Evolutionary conservation across 768 basidiomycete genomes (phyloP), one percentile per base, ranked within the genome.

Genomic region (Lactarius tabidus): DNA sequence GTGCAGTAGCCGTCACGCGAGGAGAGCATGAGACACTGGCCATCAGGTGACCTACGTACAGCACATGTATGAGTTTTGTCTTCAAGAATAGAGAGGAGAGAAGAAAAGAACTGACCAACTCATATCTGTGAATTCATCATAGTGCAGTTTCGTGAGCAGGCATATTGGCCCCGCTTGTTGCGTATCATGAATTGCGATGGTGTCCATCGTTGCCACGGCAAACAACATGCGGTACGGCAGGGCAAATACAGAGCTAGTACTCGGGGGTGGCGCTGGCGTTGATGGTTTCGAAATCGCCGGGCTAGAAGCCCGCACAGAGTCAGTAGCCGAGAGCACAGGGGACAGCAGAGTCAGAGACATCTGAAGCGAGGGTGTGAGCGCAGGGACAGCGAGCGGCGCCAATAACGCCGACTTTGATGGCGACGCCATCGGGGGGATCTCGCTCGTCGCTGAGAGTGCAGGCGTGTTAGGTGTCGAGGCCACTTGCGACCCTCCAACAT

Each of bases 1-100:
- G 96, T 97, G 79, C 97, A 98, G 76, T 98, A 99, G 0, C 97
- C 97, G 73, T 99, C 97, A 31, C 94, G 86, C 1, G 94, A 92
- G 1, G 95, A 90, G 31, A 98, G 84, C 57, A 98, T 85, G 20
- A 99, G 82, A 48, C 91, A 86, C 75, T 97, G 93, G 4, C 97
- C 97, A 71, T 98, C 97, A 1, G 94, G 87, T 1, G 96, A 96
- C 96, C 96, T 98, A 71, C 29, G 38, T 98, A 71, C 29, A 36
- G 43, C 29, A 60, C 18, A 56, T 14, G 8, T 7, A 60, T 65
- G n/a, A 56, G 36, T 36, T 48, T 29, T n/a, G 45, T 6, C 23
- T 23, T 28, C 28, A 18, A 56, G 38, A 28, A 20, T 2, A 15
- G n/a, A 8, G n/a, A 2, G 31, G 20, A 48, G 20, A 55, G 35